These are phyloP conservation scores for Fomitopsis schrenkii DNA, from an alignment of 1,284 basidiomycete species.

Conservation along the genomic window DNA sequence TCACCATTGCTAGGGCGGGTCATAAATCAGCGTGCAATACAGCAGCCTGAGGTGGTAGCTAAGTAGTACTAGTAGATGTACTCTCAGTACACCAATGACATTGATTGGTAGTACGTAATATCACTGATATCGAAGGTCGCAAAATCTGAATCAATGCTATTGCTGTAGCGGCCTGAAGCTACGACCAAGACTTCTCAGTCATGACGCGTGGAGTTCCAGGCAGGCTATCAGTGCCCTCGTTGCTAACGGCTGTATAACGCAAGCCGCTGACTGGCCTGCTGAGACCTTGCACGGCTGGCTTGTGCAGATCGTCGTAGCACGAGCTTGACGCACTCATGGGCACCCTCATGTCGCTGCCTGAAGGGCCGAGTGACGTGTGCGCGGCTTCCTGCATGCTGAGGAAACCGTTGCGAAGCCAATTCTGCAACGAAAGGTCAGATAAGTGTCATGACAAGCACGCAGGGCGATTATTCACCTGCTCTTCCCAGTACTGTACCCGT, in stretches of 20 bases:
- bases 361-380: constrained; percentile 54
- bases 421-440: constrained; percentile 34
- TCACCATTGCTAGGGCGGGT: too few relatives aligned
- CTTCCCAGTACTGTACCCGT: constrained; percentile 83
- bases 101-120: neutral
- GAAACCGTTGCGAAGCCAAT: constrained; percentile 74
- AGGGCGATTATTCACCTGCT: constrained; percentile 49
- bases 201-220: constrained; percentile 16
- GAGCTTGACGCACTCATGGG: neutral
- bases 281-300: constrained; percentile 45
- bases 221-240: constrained; percentile 29
- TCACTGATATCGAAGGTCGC: neutral
- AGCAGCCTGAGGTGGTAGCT: too few relatives aligned
- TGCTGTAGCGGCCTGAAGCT: too few relatives aligned
- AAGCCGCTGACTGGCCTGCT: constrained; percentile 48
- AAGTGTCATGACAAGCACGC: neutral
- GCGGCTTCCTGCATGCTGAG: constrained; percentile 73
- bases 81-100: too few relatives aligned
- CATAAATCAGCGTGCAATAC: too few relatives aligned
- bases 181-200: neutral
- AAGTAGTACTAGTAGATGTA: too few relatives aligned
- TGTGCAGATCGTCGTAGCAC: constrained; percentile 45
- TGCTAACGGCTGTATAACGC: constrained; percentile 50
- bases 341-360: neutral
- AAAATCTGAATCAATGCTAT: too few relatives aligned